A percentile compares a stretch with the other conserved stretches of the same genome.
Evolutionary conservation across 1,284 basidiomycete species (phyloP).

Genomic region (Malassezia japonica): DNA sequence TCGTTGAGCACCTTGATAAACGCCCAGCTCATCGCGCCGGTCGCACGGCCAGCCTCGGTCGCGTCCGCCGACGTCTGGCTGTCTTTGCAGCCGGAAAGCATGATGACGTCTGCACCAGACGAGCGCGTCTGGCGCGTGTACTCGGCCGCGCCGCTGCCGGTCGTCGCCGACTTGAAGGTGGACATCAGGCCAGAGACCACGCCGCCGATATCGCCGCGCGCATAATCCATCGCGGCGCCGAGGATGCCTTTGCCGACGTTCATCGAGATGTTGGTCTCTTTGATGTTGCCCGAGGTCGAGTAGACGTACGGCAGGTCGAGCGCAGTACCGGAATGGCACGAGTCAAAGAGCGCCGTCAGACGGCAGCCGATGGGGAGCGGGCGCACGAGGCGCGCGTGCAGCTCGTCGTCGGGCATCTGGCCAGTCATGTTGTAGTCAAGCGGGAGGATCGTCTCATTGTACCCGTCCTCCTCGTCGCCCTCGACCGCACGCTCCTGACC

Average conservation of each 20-base stretch:
- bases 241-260: conserved; percentile 44
- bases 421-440: conserved; percentile 42
- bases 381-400: conserved; percentile 44
- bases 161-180: conserved; percentile 50
- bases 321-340: conserved; percentile 47
- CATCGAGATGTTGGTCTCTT: conserved; percentile 63
- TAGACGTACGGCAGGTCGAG: conserved; percentile 53
- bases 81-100: conserved; percentile 68
- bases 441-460: conserved; percentile 48
- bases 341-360: conserved; percentile 38
- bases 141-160: conserved; percentile 57
- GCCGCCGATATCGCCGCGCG: conserved; percentile 66
- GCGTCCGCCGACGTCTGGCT: conserved; percentile 86
- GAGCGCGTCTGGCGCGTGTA: conserved; percentile 62
- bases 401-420: conserved; percentile 47
- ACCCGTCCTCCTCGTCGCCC: conserved; percentile 46
- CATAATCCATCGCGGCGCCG: conserved; percentile 60
- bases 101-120: conserved; percentile 63
- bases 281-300: conserved; percentile 82
- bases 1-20: conserved; percentile 53
- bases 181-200: conserved; percentile 49
- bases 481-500: conserved; percentile 43
- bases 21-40: conserved; percentile 54
- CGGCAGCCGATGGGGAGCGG: conserved; percentile 40
- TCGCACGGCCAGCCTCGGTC: conserved; percentile 66